These are phyloP conservation scores for Chernovozyma sophiae-reginae DNA, from an alignment of 1,139 yeast genomes.

Conservation along the genomic window DNA sequence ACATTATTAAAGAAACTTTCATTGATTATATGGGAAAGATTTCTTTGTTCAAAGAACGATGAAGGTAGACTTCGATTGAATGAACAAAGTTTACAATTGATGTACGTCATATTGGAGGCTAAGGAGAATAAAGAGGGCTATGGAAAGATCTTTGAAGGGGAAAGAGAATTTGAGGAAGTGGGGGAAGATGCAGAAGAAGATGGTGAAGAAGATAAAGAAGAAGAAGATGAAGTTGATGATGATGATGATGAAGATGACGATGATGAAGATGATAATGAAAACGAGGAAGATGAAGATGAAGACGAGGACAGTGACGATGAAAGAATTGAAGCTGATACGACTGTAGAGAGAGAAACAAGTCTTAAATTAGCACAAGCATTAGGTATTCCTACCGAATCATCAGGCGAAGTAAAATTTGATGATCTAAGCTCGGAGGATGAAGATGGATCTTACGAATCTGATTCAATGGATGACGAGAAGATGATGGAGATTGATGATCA, in stretches of 20 bases:
- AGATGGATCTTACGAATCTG: slow-evolving; percentile 57
- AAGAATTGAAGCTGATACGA: slow-evolving; percentile 17
- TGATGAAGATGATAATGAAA: slow-evolving; percentile 20
- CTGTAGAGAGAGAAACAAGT: slow-evolving; percentile 53
- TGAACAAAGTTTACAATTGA: slow-evolving; percentile 48
- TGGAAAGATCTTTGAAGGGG: slow-evolving; percentile 66
- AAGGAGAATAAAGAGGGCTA: slow-evolving; percentile 86
- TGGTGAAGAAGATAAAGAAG: slow-evolving; percentile 24
- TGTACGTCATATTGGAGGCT: slow-evolving; percentile 65
- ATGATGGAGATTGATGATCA: slow-evolving; percentile 95
- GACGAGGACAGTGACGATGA: slow-evolving; percentile 21
- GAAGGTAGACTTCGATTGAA: slow-evolving; percentile 31
- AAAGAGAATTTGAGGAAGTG: slow-evolving; percentile 41
- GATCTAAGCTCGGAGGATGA: slow-evolving; percentile 36
- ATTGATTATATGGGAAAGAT: slow-evolving; percentile 69
- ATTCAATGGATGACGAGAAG: slow-evolving; percentile 92
- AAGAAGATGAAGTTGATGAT: slow-evolving; percentile 29
- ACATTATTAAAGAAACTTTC: slow-evolving; percentile 68
- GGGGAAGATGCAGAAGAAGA: slow-evolving; percentile 20
- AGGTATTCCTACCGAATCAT: slow-evolving; percentile 54
- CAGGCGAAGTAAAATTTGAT: slow-evolving; percentile 44
- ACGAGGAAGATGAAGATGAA: slow-evolving; percentile 28
- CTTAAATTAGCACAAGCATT: slow-evolving; percentile 75
- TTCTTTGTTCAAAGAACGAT: slow-evolving; percentile 30
- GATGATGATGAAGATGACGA: slow-evolving; percentile 30